phyloP scores from a whole-genome alignment of 768 basidiomycete species.

The Boletellus emodensis region DNA sequence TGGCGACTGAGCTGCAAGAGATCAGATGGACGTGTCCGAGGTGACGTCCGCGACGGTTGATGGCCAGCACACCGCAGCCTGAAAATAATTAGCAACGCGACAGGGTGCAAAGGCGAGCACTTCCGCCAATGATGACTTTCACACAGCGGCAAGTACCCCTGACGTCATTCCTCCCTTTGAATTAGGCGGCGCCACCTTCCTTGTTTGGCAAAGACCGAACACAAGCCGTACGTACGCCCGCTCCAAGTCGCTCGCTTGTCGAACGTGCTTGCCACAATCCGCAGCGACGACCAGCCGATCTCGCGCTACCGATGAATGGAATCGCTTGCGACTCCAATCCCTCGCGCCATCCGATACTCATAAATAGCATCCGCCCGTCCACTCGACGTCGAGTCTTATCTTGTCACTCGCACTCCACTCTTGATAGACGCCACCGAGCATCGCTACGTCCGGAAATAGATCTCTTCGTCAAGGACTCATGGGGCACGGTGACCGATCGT shows the following conservation, averaged over 20 bases:
- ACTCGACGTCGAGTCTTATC: too few species aligned
- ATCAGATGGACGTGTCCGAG: constrained; percentile 3
- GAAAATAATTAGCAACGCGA: constrained; percentile 2
- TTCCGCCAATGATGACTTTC: too few species aligned
- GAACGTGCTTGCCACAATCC: not conserved
- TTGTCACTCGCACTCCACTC: too few species aligned
- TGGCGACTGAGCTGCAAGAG: not conserved
- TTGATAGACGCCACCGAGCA: too few species aligned
- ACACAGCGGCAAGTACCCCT: constrained; percentile 13
- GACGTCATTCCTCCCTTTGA: constrained; percentile 18
- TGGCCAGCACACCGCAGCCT: constrained; percentile 6
- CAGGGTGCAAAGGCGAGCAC: not conserved
- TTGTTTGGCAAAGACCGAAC: not conserved
- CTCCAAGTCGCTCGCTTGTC: not conserved
- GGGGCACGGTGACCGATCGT: too few species aligned
- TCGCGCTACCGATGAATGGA: not conserved
- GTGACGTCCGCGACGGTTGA: not conserved
- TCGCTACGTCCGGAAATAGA: too few species aligned
- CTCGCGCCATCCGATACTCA: too few species aligned
- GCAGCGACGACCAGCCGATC: not conserved
- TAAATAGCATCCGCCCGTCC: too few species aligned
- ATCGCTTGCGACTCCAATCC: not conserved
- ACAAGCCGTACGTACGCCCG: too few species aligned
- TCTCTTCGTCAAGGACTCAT: too few species aligned
- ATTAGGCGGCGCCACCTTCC: constrained; percentile 12